Percentiles rank a stretch among this genome's conserved stretches.
phyloP scores from a whole-genome alignment of 306 rosid genomes.

The Arachis stenosperma region DNA sequence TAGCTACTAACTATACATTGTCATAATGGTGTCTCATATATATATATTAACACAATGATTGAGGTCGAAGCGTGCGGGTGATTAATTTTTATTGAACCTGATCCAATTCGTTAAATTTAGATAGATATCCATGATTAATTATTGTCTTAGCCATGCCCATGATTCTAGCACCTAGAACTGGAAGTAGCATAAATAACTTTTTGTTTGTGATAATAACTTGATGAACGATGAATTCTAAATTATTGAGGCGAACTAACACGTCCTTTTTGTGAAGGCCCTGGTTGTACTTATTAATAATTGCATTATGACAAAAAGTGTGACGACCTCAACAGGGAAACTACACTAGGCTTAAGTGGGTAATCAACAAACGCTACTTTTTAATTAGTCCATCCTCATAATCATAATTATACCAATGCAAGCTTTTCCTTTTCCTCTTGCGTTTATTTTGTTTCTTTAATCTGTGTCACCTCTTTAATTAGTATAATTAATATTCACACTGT shows the following conservation, averaged over 20 bases:
- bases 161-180: neutral
- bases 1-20: no score
- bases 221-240: no score
- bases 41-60: no score
- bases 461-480: neutral
- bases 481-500: no score
- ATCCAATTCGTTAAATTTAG: constrained; percentile 9
- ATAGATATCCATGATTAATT: neutral
- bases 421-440: neutral
- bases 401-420: neutral
- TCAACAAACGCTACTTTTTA: neutral
- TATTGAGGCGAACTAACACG: constrained; percentile 1
- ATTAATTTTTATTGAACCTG: neutral
- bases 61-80: neutral
- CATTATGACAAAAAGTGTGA: neutral
- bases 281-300: constrained; percentile 1
- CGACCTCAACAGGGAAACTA: neutral
- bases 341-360: neutral
- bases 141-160: neutral
- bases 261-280: constrained; percentile 4
- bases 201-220: no score
- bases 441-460: neutral
- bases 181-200: neutral
- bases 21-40: no score
- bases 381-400: neutral